Evolutionary conservation across 495 filamentous ascomycete genomes (phyloP), one percentile per base, ranked within the genome.

Genomic region (Penicillium roqueforti): DNA sequence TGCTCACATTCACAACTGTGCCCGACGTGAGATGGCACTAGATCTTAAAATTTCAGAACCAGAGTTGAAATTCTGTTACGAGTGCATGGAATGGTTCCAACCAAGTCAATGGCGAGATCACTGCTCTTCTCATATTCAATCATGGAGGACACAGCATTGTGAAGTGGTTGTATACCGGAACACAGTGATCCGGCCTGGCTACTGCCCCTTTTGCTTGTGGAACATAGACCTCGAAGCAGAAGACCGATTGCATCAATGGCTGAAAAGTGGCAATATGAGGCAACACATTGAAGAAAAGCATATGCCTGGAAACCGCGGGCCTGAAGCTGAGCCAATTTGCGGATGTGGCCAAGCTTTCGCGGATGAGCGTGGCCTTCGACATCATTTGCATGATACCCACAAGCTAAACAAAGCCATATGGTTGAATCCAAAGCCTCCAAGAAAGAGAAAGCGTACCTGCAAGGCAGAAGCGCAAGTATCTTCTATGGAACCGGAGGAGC

Each of bases 81-180:
- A 63, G 51, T 63, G 48, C 41, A 60, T 63, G 36, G 36, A 48
- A 28, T 63, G 47, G 57, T 36, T 53, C 4, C 13, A 41, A 14
- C 41, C 32, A 54, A 52, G 31, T 37, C 13, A 60, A 40, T 63
- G 25, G 57, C 38, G 46, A 43, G 38, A 58, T 19, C 50, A 65
- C 32, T 54, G 37, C 34, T 18, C 18, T 39, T 13, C 37, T 23
- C 32, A 67, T 47, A 18, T 66, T 29, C 19, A 58, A 39, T 57
- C 22, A 47, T 66, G 16, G 54, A 25, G 36, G 41, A 60, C 37
- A 41, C 26, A 47, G 51, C 54, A 66, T 14, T 66, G 44, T 32
- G 44, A 66, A 45, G 51, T 62, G 5, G 52, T 66, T 34, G 46
- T 51, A 31, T 66, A 66, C 36, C 54, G 54, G 8, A 11, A 66